These are phyloP conservation scores for Kuraishia piskuri DNA, from an alignment of 805 yeast species.

Conservation along the genomic window DNA sequence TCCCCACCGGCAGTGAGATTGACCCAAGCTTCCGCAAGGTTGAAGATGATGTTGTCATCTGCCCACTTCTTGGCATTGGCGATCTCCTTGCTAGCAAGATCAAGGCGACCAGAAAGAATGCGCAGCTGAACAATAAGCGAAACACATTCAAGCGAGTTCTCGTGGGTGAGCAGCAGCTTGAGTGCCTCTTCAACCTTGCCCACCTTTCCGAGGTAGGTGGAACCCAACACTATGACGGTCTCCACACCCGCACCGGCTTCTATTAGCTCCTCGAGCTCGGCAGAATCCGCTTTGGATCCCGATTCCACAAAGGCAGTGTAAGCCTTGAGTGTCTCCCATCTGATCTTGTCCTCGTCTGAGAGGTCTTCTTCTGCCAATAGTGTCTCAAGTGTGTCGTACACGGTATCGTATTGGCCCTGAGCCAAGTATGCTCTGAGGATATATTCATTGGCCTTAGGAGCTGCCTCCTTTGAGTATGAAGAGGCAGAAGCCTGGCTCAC, in stretches of 20 bases:
- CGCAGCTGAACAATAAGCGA: slow-evolving; percentile 27
- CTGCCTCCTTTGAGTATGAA: slow-evolving; percentile 6
- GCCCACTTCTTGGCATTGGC: slow-evolving; percentile 37
- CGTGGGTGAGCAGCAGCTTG: slow-evolving; percentile 21
- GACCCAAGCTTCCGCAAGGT: slow-evolving; percentile 72
- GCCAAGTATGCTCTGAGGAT: slow-evolving; percentile 2
- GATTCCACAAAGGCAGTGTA: slow-evolving; percentile 2
- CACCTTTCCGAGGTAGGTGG: slow-evolving; percentile 30
- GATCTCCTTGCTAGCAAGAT: slow-evolving; percentile 38
- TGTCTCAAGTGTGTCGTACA: slow-evolving; percentile 5
- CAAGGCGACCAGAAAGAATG: slow-evolving; percentile 31
- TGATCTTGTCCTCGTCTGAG: background rate
- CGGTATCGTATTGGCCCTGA: background rate
- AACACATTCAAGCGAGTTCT: slow-evolving; percentile 30
- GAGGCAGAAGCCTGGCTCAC: slow-evolving; percentile 18
- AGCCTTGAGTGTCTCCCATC: slow-evolving; percentile 1
- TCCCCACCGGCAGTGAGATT: slow-evolving; percentile 34
- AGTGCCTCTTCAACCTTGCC: slow-evolving; percentile 35
- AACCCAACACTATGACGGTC: slow-evolving; percentile 28
- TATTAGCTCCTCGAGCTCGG: slow-evolving; percentile 3
- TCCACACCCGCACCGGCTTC: slow-evolving; percentile 6
- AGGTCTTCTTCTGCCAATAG: slow-evolving; percentile 3
- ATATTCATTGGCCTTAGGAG: slow-evolving; percentile 7
- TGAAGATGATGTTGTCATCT: slow-evolving; percentile 68
- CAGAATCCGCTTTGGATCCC: background rate